Conservation (phyloP, 345 rosid species). For the Geranium brycei region DNA sequence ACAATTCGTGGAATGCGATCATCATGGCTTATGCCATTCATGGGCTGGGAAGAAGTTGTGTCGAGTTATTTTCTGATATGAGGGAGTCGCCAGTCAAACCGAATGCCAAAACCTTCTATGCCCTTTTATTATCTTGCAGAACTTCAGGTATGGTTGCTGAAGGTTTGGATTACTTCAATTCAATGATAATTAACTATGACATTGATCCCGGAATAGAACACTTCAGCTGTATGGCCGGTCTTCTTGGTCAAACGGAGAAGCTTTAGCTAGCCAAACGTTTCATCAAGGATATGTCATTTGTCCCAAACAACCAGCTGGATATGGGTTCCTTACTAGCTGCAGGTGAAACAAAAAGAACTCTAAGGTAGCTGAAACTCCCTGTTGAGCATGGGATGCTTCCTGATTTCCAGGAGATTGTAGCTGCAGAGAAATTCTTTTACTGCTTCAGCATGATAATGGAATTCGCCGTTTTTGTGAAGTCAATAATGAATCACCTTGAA, state of each 20-base stretch:
- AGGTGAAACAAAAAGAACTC: no score
- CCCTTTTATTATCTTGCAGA: constrained; percentile 59
- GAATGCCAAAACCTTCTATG: constrained; percentile 52
- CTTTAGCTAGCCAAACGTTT: constrained; percentile 37
- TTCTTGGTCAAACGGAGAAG: constrained; percentile 51
- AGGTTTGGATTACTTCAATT: constrained; percentile 55
- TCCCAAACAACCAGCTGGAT: constrained; percentile 51
- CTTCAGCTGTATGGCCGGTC: constrained; percentile 63
- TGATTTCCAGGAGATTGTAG: no score
- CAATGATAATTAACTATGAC: constrained; percentile 43
- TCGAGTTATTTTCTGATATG: constrained; percentile 44
- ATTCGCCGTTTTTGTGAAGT: no score
- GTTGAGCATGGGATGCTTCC: no score
- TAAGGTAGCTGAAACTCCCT: no score
- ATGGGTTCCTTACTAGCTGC: constrained; percentile 52
- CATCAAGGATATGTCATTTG: constrained; percentile 25
- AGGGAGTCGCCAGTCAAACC: constrained; percentile 33
- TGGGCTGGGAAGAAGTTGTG: constrained; percentile 39
- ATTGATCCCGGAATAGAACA: constrained; percentile 71
- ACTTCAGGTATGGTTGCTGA: constrained; percentile 52
- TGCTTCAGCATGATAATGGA: no score
- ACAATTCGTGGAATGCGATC: constrained; percentile 65
- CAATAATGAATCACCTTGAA: no score
- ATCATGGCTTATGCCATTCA: constrained; percentile 67
- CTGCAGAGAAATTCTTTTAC: no score